Conservation (phyloP, 352 stramenopile genomes). For the Pythium brachiatum region DNA sequence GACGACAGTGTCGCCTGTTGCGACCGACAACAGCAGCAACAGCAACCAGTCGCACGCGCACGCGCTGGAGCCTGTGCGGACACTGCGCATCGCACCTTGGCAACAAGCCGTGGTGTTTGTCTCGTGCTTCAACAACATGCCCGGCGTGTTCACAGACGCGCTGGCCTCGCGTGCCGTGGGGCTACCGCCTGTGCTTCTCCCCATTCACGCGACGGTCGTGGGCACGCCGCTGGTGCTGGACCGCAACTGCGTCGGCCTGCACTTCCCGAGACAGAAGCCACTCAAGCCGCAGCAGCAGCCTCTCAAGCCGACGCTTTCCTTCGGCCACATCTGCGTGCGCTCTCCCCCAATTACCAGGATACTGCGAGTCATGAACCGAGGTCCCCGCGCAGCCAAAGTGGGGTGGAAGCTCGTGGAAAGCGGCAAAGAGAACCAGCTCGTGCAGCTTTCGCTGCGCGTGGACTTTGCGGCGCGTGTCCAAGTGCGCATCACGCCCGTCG, state of each 20-base stretch:
- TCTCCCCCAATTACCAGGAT: slow-evolving; percentile 39
- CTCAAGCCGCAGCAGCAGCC: background rate
- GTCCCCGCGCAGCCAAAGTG: slow-evolving; percentile 50
- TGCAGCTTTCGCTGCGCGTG: slow-evolving; percentile 53
- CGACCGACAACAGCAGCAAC: background rate
- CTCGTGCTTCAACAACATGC: slow-evolving; percentile 80
- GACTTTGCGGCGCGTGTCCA: slow-evolving; percentile 44
- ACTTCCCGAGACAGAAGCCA: slow-evolving; percentile 20
- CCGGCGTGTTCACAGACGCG: slow-evolving; percentile 60
- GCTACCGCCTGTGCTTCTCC: slow-evolving; percentile 59
- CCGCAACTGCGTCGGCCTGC: slow-evolving; percentile 62
- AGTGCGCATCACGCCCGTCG: slow-evolving; percentile 39
- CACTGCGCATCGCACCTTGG: slow-evolving; percentile 53
- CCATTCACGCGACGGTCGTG: slow-evolving; percentile 47
- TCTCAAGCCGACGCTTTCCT: slow-evolving; percentile 39
- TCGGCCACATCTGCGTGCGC: slow-evolving; percentile 47
- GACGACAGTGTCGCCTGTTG: slow-evolving; percentile 17
- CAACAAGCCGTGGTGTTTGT: slow-evolving; percentile 48
- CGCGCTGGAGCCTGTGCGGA: background rate
- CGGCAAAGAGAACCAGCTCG: slow-evolving; percentile 49
- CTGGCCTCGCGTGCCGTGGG: slow-evolving; percentile 53
- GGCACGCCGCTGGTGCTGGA: slow-evolving; percentile 59
- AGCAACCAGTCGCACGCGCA: background rate
- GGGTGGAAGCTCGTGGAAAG: slow-evolving; percentile 58
- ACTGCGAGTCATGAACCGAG: slow-evolving; percentile 67